These are phyloP conservation scores for Arbutus unedo DNA, from an alignment of 148 eudicot genomes.

Conservation along the genomic window DNA sequence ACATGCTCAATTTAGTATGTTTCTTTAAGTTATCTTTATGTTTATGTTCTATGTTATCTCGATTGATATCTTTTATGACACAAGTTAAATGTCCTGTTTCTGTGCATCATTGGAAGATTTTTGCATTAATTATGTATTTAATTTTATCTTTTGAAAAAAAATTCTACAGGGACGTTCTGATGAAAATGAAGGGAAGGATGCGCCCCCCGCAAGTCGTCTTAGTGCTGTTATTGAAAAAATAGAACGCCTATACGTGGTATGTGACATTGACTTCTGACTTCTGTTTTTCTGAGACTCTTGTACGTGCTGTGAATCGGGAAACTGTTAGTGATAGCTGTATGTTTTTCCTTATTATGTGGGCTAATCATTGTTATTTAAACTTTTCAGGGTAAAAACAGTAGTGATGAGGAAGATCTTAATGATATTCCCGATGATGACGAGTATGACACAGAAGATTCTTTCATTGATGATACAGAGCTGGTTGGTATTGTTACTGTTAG, in stretches of 20 bases:
- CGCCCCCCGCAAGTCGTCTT: slow-evolving; percentile 65
- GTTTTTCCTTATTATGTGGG: not conserved
- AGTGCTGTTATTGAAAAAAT: slow-evolving; percentile 90
- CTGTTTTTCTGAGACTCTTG: not conserved
- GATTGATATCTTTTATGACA: not conserved
- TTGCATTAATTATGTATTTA: not conserved
- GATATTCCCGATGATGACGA: slow-evolving; percentile 94
- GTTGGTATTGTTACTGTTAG: slow-evolving; percentile 43
- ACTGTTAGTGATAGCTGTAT: not conserved
- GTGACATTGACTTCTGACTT: slow-evolving; percentile 10
- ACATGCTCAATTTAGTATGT: not conserved
- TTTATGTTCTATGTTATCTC: not conserved
- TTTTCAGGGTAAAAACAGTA: slow-evolving; percentile 80
- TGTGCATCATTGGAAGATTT: not conserved
- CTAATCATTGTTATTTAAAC: slow-evolving; percentile 6
- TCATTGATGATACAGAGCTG: slow-evolving; percentile 93
- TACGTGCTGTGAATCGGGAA: not conserved
- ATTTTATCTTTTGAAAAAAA: not conserved
- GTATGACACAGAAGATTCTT: slow-evolving; percentile 99
- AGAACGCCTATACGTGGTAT: slow-evolving; percentile 89
- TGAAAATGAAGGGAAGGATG: slow-evolving; percentile 58
- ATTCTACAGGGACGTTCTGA: slow-evolving; percentile 46
- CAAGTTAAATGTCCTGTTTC: not conserved
- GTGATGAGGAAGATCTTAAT: slow-evolving; percentile 90
- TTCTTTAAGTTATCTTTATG: not conserved